These are phyloP conservation scores for Fusarium devonianum DNA, from an alignment of 2,329 filamentous ascomycete genomes.

Conservation along the genomic window DNA sequence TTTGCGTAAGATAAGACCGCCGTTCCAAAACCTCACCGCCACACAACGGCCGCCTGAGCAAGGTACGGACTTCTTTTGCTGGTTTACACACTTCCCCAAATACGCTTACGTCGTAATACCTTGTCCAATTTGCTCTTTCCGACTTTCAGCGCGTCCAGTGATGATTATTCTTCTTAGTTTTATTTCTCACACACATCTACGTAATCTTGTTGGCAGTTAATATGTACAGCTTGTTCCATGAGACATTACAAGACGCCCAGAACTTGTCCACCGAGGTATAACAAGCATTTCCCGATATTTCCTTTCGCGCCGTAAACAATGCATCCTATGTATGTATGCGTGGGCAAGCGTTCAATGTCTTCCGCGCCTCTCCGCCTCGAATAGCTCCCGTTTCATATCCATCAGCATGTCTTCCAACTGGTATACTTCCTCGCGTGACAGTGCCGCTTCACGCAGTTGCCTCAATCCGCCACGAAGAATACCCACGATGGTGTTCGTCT, in stretches of 20 bases:
- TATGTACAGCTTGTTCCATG: constrained; percentile 19
- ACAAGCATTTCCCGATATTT: constrained; percentile 22
- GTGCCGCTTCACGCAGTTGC: constrained; percentile 63
- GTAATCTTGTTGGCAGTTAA: constrained; percentile 18
- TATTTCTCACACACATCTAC: constrained; percentile 26
- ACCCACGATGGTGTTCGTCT: constrained; percentile 41
- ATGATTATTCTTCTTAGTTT: constrained; percentile 19
- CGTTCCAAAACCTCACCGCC: constrained; percentile 1
- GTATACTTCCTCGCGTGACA: constrained; percentile 71
- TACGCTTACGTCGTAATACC: no score
- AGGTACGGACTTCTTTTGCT: background rate
- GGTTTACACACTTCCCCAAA: constrained; percentile 13
- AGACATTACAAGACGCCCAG: constrained; percentile 16
- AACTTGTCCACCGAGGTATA: constrained; percentile 29
- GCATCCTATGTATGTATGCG: constrained; percentile 17
- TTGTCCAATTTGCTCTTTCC: constrained; percentile 1
- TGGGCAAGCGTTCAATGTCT: constrained; percentile 44
- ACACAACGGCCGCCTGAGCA: background rate
- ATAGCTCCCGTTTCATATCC: constrained; percentile 77
- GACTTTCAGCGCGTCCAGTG: constrained; percentile 9
- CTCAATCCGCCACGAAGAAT: constrained; percentile 54
- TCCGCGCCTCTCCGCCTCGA: constrained; percentile 71
- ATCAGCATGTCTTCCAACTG: constrained; percentile 81
- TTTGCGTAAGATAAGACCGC: background rate
- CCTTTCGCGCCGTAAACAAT: constrained; percentile 30